These are phyloP conservation scores for Tetrapisispora pingtungensis DNA, from an alignment of 805 yeast species.

Conservation along the genomic window DNA sequence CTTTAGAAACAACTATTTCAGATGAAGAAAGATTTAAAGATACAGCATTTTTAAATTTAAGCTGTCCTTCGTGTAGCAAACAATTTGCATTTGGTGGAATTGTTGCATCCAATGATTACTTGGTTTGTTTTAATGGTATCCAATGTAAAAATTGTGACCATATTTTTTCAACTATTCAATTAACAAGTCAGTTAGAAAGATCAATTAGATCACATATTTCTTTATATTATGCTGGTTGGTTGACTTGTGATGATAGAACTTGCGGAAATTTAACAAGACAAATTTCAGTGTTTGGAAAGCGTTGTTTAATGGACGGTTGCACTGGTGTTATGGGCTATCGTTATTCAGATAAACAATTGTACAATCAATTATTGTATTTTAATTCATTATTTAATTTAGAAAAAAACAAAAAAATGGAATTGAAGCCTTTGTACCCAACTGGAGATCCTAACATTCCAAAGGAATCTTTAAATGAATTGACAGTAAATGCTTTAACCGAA, in stretches of 20 bases:
- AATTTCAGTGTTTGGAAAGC: conserved; percentile 77
- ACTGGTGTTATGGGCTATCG: conserved; percentile 74
- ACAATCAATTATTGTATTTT: conserved; percentile 76
- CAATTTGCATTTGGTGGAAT: conserved; percentile 68
- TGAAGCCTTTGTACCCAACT: conserved; percentile 44
- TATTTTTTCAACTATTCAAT: conserved; percentile 39
- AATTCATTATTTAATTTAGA: conserved; percentile 73
- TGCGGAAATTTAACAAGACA: conserved; percentile 78
- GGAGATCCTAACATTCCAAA: conserved; percentile 30
- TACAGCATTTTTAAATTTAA: conserved; percentile 43
- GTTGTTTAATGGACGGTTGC: conserved; percentile 53
- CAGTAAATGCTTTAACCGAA: conserved; percentile 64
- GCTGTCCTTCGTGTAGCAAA: conserved; percentile 51
- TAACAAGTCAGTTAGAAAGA: conserved; percentile 68
- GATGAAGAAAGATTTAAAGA: conserved; percentile 76
- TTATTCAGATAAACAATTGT: conserved; percentile 70
- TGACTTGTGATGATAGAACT: conserved; percentile 72
- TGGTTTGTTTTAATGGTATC: conserved; percentile 58
- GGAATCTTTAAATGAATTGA: conserved; percentile 34
- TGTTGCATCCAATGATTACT: conserved; percentile 49
- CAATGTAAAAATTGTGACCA: conserved; percentile 54
- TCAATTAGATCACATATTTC: conserved; percentile 61
- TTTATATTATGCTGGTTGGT: conserved; percentile 77
- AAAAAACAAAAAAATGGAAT: conserved; percentile 48
- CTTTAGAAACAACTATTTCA: conserved; percentile 70